Evolutionary conservation across 1,284 basidiomycete species (phyloP).

Genomic region (Sporisorium reilianum): DNA sequence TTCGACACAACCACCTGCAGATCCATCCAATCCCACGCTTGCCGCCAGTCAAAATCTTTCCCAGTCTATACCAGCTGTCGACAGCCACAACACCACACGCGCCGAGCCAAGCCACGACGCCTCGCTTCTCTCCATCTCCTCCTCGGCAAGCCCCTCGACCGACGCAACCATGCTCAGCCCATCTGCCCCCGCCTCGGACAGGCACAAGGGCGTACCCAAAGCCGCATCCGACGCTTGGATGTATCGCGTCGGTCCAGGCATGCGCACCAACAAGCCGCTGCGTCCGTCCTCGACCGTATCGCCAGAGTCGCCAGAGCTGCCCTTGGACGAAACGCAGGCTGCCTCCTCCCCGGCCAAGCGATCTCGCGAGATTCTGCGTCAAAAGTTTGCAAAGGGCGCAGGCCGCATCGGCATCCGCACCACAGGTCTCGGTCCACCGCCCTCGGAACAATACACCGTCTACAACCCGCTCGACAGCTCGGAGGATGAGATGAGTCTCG

Average conservation of each 20-base stretch:
- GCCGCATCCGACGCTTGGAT: constrained; percentile 55
- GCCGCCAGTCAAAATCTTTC: not conserved
- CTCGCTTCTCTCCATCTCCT: not conserved
- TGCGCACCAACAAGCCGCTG: constrained; percentile 39
- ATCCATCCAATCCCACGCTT: not conserved
- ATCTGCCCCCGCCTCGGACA: constrained; percentile 24
- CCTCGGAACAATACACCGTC: constrained; percentile 28
- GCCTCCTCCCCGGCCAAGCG: constrained; percentile 36
- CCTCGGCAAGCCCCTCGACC: not conserved
- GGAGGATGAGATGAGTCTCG: constrained; percentile 29
- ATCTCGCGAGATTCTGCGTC: constrained; percentile 46
- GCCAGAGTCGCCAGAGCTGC: constrained; percentile 13
- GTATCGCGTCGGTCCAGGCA: constrained; percentile 64
- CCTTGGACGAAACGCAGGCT: constrained; percentile 12
- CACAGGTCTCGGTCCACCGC: constrained; percentile 26
- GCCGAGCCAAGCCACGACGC: not conserved
- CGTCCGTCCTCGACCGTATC: constrained; percentile 12
- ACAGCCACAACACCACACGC: not conserved
- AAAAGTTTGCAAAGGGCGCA: constrained; percentile 57
- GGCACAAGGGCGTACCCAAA: constrained; percentile 55
- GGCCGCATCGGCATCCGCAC: constrained; percentile 56
- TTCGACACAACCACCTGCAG: constrained; percentile 5
- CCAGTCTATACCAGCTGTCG: not conserved
- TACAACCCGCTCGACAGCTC: constrained; percentile 50
- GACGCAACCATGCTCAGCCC: constrained; percentile 12